Conservation (phyloP, 192 early-diverging fungal species). For the Rhizoclosmatium sp. region DNA sequence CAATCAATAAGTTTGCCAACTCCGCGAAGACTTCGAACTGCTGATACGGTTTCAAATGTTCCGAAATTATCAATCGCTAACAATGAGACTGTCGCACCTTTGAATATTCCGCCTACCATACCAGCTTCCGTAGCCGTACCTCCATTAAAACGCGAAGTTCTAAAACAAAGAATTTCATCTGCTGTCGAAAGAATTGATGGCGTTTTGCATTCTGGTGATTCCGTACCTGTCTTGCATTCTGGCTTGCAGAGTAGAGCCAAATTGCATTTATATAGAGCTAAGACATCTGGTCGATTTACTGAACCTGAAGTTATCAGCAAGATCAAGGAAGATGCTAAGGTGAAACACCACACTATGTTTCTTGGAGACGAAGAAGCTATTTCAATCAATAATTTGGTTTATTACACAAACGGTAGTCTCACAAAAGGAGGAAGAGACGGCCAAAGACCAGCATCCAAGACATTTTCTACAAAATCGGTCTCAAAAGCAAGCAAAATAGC, state of each 20-base stretch:
- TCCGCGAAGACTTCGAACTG: not conserved
- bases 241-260: not conserved
- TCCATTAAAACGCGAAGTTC: too few species aligned
- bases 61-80: too few species aligned
- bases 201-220: constrained; percentile 13
- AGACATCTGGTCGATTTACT: not conserved
- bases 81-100: too few species aligned
- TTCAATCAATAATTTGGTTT: not conserved
- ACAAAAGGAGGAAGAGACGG: not conserved
- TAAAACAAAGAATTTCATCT: constrained; percentile 17
- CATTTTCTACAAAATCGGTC: too few species aligned
- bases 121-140: too few species aligned
- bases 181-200: not conserved
- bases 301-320: too few species aligned
- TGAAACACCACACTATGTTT: not conserved
- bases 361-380: not conserved
- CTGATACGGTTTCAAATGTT: too few species aligned
- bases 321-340: not conserved
- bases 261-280: not conserved
- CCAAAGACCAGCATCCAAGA: not conserved
- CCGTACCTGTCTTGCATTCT: not conserved
- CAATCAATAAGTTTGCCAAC: not conserved
- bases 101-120: too few species aligned
- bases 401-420: not conserved
- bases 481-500: too few species aligned